Conservation (phyloP, 371 early-diverging fungal species). For the Fennellomyces sp. region DNA sequence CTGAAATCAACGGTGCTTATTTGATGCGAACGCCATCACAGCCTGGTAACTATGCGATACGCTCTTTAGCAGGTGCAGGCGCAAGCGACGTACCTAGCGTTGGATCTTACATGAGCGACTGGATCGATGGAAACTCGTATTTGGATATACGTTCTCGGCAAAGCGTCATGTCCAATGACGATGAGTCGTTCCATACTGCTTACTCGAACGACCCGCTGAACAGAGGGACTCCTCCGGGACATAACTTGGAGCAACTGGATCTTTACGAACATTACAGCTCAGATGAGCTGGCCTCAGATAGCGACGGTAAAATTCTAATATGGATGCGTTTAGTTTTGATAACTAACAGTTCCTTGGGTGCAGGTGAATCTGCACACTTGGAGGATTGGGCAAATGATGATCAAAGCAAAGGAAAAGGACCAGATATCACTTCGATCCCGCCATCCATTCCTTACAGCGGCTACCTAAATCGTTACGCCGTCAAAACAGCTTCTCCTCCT, state of each 20-base stretch:
- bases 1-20: not conserved
- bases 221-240: not conserved
- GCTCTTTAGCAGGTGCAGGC: conserved; percentile 5
- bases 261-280: conserved; percentile 15
- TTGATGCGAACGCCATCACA: conserved; percentile 2
- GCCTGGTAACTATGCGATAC: not conserved
- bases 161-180: conserved; percentile 31
- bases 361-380: not conserved
- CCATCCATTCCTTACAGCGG: conserved; percentile 74
- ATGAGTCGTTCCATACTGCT: conserved; percentile 47
- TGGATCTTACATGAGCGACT: conserved; percentile 22
- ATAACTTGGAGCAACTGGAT: conserved; percentile 10
- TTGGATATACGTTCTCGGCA: conserved; percentile 18
- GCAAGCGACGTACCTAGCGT: conserved; percentile 22
- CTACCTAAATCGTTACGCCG: conserved; percentile 61
- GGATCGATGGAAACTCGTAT: conserved; percentile 5
- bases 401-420: not conserved
- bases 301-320: conserved; percentile 19
- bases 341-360: not conserved
- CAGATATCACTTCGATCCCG: conserved; percentile 33
- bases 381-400: not conserved
- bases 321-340: not conserved
- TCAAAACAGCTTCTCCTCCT: conserved; percentile 37
- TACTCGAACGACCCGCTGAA: conserved; percentile 13
- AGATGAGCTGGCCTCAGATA: conserved; percentile 16